Evolutionary conservation across 2,329 filamentous ascomycete genomes (phyloP), one percentile per base, ranked within the genome.

Genomic region (Sporothrix mexicana): DNA sequence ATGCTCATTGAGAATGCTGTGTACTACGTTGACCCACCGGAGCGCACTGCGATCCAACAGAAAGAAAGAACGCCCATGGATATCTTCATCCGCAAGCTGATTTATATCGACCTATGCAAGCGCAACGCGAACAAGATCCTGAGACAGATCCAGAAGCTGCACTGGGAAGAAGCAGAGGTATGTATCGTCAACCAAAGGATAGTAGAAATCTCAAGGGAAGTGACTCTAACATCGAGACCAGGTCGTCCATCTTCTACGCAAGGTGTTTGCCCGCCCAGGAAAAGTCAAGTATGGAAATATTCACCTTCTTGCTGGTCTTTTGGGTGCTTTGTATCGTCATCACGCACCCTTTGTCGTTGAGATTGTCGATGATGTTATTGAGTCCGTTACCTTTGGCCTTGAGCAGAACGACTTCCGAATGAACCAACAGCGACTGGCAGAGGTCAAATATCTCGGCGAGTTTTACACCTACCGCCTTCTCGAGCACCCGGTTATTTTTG

Each of bases 251-350:
- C 77, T 79, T 68, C 83, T 98, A 30, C 92, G 94, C 79, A 97
- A 97, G 80, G 91, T 98, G 59, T 99, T 98, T 80, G 94, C 94
- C 70, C 98, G 97, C 80, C 96, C 97, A 13, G 93, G 93, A 64
- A 98, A 98, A 83, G 94, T 99, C 82, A 98, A 97, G 81, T 99
- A 97, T 82, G 95, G 95, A 78, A 98, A 97, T 79, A 94, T 99
- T 76, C 94, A 98, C 80, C 88, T 98, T 69, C 88, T 99, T 69
- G 94, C 95, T 2, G 95, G 97, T 73, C 89, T 98, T 36, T 88
- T 97, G 53, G 93, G 94, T 74, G 93, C 94, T 1, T 86, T 99
- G 57, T 95, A 97, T 79, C 91, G 95, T 15, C 97, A 98, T 77
- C 96, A 99, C 77, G 93, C 95, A 73, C 90, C 91, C 12, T 99